phyloP scores from a whole-genome alignment of 768 basidiomycete genomes.

The Hydnomerulius pinastri region DNA sequence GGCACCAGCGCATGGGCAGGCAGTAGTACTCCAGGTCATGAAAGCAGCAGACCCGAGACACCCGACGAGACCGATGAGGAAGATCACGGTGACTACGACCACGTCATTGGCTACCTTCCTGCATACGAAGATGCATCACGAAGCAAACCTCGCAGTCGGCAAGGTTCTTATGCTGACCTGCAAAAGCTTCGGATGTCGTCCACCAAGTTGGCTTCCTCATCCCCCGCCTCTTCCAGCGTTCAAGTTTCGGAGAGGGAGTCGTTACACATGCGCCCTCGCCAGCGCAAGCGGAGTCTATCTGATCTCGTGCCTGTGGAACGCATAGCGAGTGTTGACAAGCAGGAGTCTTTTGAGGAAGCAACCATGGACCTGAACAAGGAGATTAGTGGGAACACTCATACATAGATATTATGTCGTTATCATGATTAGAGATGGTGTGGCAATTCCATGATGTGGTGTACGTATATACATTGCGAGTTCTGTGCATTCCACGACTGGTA shows the following conservation, averaged over 20 bases:
- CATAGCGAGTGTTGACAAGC: constrained; percentile 58
- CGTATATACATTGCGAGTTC: constrained; percentile 32
- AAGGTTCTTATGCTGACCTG: constrained; percentile 80
- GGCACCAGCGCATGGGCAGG: constrained; percentile 92
- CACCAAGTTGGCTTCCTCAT: constrained; percentile 10
- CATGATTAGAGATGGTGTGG: constrained; percentile 20
- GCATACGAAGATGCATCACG: constrained; percentile 45
- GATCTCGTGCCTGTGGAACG: constrained; percentile 64
- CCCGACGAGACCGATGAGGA: constrained; percentile 85
- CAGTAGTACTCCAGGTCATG: constrained; percentile 48
- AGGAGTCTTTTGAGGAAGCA: constrained; percentile 60
- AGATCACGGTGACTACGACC: constrained; percentile 88
- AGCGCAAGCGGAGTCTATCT: constrained; percentile 63
- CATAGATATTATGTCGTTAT: constrained; percentile 19
- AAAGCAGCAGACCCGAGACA: constrained; percentile 62
- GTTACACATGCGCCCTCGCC: constrained; percentile 51
- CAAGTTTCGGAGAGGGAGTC: constrained; percentile 38
- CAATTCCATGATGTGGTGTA: constrained; percentile 21
- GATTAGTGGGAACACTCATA: constrained; percentile 38
- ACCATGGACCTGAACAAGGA: constrained; percentile 73
- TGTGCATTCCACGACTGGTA: constrained; percentile 6
- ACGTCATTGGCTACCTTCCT: constrained; percentile 72
- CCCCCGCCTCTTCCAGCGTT: constrained; percentile 15
- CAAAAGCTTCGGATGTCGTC: constrained; percentile 58
- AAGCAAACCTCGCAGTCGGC: constrained; percentile 58